Evolutionary conservation across 2,329 filamentous ascomycete genomes (phyloP), one percentile per base, ranked within the genome.

Genomic region (Furcasterigmium furcatum): DNA sequence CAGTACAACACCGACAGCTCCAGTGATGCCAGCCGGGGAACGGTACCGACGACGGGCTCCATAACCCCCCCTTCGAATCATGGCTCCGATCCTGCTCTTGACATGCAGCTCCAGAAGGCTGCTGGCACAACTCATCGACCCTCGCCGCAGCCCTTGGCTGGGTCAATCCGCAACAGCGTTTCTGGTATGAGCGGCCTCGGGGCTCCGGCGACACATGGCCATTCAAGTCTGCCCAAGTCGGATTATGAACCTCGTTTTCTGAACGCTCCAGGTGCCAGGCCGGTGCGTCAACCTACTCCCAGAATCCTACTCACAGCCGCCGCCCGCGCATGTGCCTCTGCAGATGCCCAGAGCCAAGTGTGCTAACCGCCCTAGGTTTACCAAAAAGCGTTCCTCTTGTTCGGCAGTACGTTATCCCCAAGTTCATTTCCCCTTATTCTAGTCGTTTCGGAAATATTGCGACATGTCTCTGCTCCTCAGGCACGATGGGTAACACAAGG

Each of bases 301-400:
- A 32, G 30, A 13, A 32, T 14, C 14, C n/a, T n/a, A n/a, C n/a
- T n/a, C n/a, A n/a, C n/a, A n/a, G n/a, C n/a, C n/a, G n/a, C n/a
- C n/a, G n/a, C n/a, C n/a, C n/a, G n/a, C n/a, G n/a, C n/a, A n/a
- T n/a, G n/a, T n/a, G n/a, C n/a, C n/a, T n/a, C n/a, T n/a, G n/a
- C n/a, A n/a, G n/a, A n/a, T n/a, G n/a, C n/a, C n/a, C n/a, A n/a
- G n/a, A n/a, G n/a, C n/a, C n/a, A 44, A 20, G 16, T 22, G 20
- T 50, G 39, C 61, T 62, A 46, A 64, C 55, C 52, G 24, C 16
- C 34, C 14, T 55, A 95, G 90, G 89, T 95, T 18, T 89, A 95
- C 60, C 91, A 96, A 72, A 96, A 96, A 63, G 80, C 95, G 9
- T 74, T 96, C 18, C 77, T 94, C 20, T 76, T 96, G 39, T 82